These are phyloP conservation scores for Arxiozyma slooffiae DNA, from an alignment of 1,139 yeast species.

Conservation along the genomic window DNA sequence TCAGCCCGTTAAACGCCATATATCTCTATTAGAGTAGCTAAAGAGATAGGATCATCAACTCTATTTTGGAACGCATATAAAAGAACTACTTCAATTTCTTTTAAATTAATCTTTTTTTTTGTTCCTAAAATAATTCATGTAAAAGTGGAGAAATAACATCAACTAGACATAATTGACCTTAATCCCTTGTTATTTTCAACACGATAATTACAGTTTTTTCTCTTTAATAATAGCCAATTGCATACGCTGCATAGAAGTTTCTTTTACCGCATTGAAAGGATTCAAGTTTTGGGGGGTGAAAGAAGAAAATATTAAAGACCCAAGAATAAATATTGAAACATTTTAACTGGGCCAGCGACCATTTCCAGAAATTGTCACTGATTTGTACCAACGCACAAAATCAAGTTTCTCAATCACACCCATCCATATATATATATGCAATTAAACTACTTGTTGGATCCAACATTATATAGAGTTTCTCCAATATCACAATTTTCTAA, in stretches of 20 bases:
- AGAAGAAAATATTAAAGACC: too few relatives aligned
- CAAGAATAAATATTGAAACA: too few relatives aligned
- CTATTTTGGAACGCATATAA: slow-evolving; percentile 5
- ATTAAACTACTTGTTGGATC: neutral
- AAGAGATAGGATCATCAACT: slow-evolving; percentile 10
- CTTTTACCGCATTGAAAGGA: neutral
- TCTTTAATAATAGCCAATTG: too few relatives aligned
- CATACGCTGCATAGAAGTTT: neutral
- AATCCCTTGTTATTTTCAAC: too few relatives aligned
- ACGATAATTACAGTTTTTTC: neutral
- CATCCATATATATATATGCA: too few relatives aligned
- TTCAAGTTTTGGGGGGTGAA: neutral
- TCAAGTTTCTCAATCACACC: neutral
- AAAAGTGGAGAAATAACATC: neutral
- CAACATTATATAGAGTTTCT: neutral
- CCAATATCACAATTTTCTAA: neutral
- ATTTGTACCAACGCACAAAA: neutral
- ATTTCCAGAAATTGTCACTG: neutral
- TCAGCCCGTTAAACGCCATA: slow-evolving; percentile 15
- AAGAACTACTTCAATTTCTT: slow-evolving; percentile 5
- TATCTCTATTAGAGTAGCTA: slow-evolving; percentile 21
- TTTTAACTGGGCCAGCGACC: too few relatives aligned
- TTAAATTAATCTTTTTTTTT: slow-evolving; percentile 1
- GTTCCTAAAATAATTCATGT: neutral
- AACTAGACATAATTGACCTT: too few relatives aligned